Base-by-base conservation (phyloP, 2,329 filamentous ascomycete species). In the Fusarium torreyae region DNA sequence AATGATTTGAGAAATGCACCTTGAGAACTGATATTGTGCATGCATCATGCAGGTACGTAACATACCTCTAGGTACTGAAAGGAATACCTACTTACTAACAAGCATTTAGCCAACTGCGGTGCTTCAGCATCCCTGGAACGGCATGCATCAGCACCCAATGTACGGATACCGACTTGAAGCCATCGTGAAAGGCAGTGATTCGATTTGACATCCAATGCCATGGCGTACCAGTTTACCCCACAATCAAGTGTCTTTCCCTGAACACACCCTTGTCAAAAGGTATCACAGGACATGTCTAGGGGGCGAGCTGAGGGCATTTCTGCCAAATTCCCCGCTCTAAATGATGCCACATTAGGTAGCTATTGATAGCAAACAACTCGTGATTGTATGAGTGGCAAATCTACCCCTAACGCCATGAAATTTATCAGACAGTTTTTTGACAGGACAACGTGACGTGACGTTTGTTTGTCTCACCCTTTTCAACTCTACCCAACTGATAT, bases 181-280 rank as follows among this genome's bases (percentile, higher is more conserved):
- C 52, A 67, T 70, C 66, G 36, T 33, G 57, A 62, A 63, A 66
- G 39, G 49, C 17, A 46, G 49, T 48, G 56, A 66, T 58, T 65
- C 45, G 22, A 62, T 49, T 48, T 44, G 15, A 43, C 50, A 55
- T 34, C 57, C 59, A 69, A 71, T 73, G 65, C 52, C 50, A 42
- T 57, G 66, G 54, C 57, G 49, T 67, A 68, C 63, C 52, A 64
- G 44, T 18, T 43, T 68, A 73, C 71, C 69, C 71, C 71, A 72
- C 69, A 73, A 48, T 43, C n/a, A 22, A 26, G 39, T 46, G n/a
- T 52, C 14, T 36, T 38, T 43, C 50, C 56, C 55, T 52, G 57
- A 62, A 49, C 56, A 20, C 26, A 40, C 48, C 65, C 66, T 44
- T 57, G 62, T 61, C 48, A 45, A 48, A 45, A 39, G 28, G 44